These are phyloP conservation scores for Articulospora tetracladia DNA, from an alignment of 495 filamentous ascomycete genomes.

Conservation along the genomic window DNA sequence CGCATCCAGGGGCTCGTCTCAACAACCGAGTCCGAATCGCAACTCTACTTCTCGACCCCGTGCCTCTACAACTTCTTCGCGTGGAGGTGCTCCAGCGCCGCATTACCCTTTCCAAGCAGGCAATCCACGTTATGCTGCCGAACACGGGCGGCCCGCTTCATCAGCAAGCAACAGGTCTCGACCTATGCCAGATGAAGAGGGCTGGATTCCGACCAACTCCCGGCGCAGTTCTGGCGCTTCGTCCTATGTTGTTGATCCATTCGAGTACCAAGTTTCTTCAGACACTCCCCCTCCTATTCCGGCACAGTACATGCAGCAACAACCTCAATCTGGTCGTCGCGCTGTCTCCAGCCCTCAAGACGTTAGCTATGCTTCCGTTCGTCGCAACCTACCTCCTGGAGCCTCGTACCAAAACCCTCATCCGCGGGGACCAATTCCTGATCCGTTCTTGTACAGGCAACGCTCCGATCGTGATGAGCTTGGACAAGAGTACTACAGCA, in stretches of 20 bases:
- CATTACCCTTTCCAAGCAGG: constrained; percentile 8
- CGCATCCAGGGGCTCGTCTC: constrained; percentile 21
- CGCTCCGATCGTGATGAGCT: constrained; percentile 3
- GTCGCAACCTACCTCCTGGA: constrained; percentile 22
- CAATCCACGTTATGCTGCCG: constrained; percentile 18
- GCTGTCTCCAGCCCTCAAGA: constrained; percentile 14
- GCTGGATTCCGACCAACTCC: constrained; percentile 22
- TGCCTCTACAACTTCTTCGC: constrained; percentile 16
- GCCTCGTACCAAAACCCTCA: neutral
- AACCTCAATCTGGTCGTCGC: constrained; percentile 18
- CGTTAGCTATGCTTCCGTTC: constrained; percentile 21
- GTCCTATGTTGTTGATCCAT: constrained; percentile 22
- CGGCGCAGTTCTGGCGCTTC: constrained; percentile 18
- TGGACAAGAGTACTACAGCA: constrained; percentile 18
- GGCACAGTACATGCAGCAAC: constrained; percentile 20
- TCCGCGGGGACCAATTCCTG: constrained; percentile 19
- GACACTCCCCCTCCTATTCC: constrained; percentile 23
- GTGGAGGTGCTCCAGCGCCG: constrained; percentile 3
- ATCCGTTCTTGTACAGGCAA: constrained; percentile 12
- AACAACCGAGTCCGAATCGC: constrained; percentile 24
- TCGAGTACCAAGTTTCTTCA: constrained; percentile 25
- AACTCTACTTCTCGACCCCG: constrained; percentile 29
- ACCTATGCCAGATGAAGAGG: constrained; percentile 25
- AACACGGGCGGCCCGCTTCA: constrained; percentile 22
- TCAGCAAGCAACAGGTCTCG: constrained; percentile 26